Base-by-base conservation (phyloP, 2,329 filamentous ascomycete species). In the Epichloe brachyelytri region DNA sequence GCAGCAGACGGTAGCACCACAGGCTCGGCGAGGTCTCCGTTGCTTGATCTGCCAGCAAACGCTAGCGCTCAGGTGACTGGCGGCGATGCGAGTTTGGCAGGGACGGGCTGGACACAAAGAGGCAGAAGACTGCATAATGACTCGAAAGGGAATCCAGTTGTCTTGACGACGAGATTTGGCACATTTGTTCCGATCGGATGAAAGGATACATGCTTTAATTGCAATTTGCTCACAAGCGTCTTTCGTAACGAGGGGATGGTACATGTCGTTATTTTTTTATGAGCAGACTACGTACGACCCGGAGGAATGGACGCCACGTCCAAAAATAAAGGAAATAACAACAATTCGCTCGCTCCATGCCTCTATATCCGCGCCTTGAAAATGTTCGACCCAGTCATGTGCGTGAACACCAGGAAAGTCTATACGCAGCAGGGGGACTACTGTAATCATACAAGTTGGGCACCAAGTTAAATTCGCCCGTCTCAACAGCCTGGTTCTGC, bases 11-110 rank as follows among this genome's bases (percentile, higher is more conserved):
- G 52, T 53, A 57, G 53, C 26, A 49, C 33, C 19, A 52, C 56
- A 8, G 56, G 55, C 36, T 58, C 54, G 0, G 60, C 55, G 33
- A 68, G 77, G 53, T 60, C 73, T 11, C 72, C 75, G 2, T 58
- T 81, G 46, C 69, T 70, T 2, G 78, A 81, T 50, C 65, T 80
- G 14, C 67, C 76, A 10, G 68, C 66, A 12, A 80, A 79, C 46
- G 63, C 59, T 11, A 60, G 53, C 20, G 59, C 57, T 17, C 55
- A 53, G n/a, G 55, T 54, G 6, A 59, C 57, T 7, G 55, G 26
- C 8, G 33, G 40, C n/a, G 48, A n/a, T 14, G 15, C 38, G 14
- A 20, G 54, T 2, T 48, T 50, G 40, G 43, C 54, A 3, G 60
- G 4, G 62, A 60, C 22, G 66, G 63, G 2, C 41, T 66, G 10